A percentile compares a stretch with the other conserved stretches of the same genome.
These are phyloP conservation scores for Rhizopogon vinicolor DNA, from an alignment of 768 basidiomycete species.

Conservation along the genomic window DNA sequence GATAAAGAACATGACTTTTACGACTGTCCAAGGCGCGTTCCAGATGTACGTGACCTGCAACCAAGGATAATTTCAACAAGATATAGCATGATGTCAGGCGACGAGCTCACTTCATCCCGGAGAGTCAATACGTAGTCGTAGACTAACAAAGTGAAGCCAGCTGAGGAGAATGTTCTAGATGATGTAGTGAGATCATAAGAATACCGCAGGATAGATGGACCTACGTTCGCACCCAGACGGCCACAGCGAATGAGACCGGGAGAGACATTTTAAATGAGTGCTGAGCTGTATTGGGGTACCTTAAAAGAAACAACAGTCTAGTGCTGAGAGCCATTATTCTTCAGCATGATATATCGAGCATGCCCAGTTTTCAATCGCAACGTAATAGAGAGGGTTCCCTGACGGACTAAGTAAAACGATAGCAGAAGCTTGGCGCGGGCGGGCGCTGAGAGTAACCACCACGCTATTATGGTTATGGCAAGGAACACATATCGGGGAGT, in stretches of 20 bases:
- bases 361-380: too few species aligned
- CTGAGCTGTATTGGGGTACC: not conserved
- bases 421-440: too few species aligned
- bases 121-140: constrained; percentile 15
- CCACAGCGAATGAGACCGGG: not conserved
- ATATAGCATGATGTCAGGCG: not conserved
- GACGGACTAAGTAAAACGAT: too few species aligned
- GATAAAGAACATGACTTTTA: constrained; percentile 9
- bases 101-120: constrained; percentile 7
- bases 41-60: constrained; percentile 13
- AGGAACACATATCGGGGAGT: too few species aligned
- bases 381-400: too few species aligned
- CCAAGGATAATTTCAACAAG: not conserved
- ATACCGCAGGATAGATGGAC: not conserved
- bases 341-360: too few species aligned
- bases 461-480: too few species aligned
- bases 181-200: not conserved
- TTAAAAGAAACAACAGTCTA: not conserved
- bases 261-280: not conserved
- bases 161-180: constrained; percentile 7
- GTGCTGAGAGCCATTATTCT: too few species aligned
- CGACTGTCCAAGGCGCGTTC: constrained; percentile 8
- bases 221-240: constrained; percentile 4
- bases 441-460: too few species aligned
- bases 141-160: constrained; percentile 6